These are phyloP conservation scores for Hyphochytrium catenoides DNA, from an alignment of 352 stramenopile genomes.

Conservation along the genomic window DNA sequence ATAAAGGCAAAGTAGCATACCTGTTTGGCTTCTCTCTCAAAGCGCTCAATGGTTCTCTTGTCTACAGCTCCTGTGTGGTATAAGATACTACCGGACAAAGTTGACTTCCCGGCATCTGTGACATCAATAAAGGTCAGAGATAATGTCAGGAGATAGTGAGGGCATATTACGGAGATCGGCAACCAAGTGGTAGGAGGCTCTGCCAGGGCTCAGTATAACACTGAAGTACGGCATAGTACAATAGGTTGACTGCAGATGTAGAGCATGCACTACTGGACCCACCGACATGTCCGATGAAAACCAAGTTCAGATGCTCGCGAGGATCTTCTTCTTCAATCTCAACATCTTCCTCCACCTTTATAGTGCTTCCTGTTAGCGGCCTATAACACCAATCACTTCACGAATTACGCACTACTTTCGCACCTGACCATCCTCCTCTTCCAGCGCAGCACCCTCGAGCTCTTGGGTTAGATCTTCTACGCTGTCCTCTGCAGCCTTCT, in stretches of 20 bases:
- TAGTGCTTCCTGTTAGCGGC: not conserved
- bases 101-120: conserved; percentile 97
- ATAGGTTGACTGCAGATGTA: no score
- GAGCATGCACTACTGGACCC: no score
- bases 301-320: conserved; percentile 93
- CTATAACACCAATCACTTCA: conserved; percentile 7
- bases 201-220: no score
- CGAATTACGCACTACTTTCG: not conserved
- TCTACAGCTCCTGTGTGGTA: conserved; percentile 97
- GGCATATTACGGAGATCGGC: no score
- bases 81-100: conserved; percentile 90
- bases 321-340: conserved; percentile 72
- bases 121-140: no score
- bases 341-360: conserved; percentile 15
- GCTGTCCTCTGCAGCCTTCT: conserved; percentile 3
- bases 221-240: no score
- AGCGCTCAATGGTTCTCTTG: conserved; percentile 97
- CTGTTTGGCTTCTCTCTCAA: conserved; percentile 91
- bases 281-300: conserved; percentile 98
- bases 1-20: conserved; percentile 45
- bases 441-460: conserved; percentile 6
- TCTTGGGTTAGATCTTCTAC: not conserved
- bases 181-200: no score
- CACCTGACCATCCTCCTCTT: conserved; percentile 8
- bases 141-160: no score